Evolutionary conservation across 805 yeast genomes (phyloP), one percentile per base, ranked within the genome.

Genomic region (Candida maltosa): DNA sequence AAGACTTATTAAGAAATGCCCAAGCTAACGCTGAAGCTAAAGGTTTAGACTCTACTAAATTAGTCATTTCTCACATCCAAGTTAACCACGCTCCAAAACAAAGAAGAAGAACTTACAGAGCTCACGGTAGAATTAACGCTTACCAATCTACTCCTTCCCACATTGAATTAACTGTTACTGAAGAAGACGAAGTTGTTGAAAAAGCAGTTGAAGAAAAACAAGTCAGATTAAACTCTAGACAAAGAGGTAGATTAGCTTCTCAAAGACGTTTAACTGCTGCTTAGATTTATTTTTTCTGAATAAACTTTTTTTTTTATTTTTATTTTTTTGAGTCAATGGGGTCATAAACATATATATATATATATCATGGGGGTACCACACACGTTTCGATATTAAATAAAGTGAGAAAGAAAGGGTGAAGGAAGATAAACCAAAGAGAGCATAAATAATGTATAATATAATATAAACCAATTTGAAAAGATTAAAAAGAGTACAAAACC

Each of bases 91-190:
- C 98, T 64, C 98, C 99, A 77, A 88, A 88, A 78, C 95, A 87
- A 79, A 93, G 97, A 83, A 91, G 99, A 81, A 88, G 99, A 80
- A 93, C 98, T 66, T 93, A 78, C 96, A 89, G 99, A 84, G 99
- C 99, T 63, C 97, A 91, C 84, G 99, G 99, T 86, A 93, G 98
- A 84, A 87, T 88, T 71, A 93, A 91, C 78, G 95, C 96, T 63
- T 93, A 88, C 93, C 94, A 88, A 79, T 87, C 97, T 46, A 78
- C 89, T 62, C 98, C 98, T 70, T 89, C 94, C 64, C 99, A 93
- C 86, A 91, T 93, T 70, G 98, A 93, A 81, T 78, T 93, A 66
- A 82, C 87, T 67, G 78, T 93, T 60, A 84, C 96, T 64, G 98
- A 93, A 82, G 86, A 81, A 73, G 93, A 77, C 57, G 97, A 89